These are phyloP conservation scores for Nepenthes alata DNA, from an alignment of 179 eudicot genomes.

Conservation along the genomic window DNA sequence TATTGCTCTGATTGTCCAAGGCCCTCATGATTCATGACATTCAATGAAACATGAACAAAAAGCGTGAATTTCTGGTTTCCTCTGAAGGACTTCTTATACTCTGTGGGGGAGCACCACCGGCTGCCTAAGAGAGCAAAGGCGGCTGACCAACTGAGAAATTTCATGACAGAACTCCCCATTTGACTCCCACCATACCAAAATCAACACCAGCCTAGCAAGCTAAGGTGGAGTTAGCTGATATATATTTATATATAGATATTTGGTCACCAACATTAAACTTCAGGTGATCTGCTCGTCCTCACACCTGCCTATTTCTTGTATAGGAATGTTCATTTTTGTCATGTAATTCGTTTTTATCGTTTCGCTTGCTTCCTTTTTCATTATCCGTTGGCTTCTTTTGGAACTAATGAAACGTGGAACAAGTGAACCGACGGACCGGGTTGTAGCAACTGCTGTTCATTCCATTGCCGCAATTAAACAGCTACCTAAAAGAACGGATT, in stretches of 20 bases:
- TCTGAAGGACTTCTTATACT: conserved; percentile 48
- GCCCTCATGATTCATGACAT: conserved; percentile 73
- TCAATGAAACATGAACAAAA: conserved; percentile 28
- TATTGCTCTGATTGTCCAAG: conserved; percentile 61
- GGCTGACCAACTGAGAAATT: neutral
- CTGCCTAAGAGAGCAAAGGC: conserved; percentile 3
- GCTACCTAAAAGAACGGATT: too few species aligned
- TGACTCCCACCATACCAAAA: neutral
- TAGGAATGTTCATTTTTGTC: too few species aligned
- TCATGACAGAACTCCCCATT: neutral
- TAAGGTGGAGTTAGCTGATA: neutral
- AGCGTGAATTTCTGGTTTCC: conserved; percentile 28
- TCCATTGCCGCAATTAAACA: too few species aligned
- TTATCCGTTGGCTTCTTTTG: too few species aligned
- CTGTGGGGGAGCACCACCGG: conserved; percentile 17
- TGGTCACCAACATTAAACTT: too few species aligned
- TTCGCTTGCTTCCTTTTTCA: too few species aligned
- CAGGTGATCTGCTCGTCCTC: too few species aligned
- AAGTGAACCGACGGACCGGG: too few species aligned
- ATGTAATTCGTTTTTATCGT: too few species aligned
- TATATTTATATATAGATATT: neutral
- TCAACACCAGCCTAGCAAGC: neutral
- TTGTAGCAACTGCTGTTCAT: too few species aligned
- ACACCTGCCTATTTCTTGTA: too few species aligned
- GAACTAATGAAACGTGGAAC: too few species aligned